Conservation (phyloP, 345 rosid species). For the Hypericum androsaemum region DNA sequence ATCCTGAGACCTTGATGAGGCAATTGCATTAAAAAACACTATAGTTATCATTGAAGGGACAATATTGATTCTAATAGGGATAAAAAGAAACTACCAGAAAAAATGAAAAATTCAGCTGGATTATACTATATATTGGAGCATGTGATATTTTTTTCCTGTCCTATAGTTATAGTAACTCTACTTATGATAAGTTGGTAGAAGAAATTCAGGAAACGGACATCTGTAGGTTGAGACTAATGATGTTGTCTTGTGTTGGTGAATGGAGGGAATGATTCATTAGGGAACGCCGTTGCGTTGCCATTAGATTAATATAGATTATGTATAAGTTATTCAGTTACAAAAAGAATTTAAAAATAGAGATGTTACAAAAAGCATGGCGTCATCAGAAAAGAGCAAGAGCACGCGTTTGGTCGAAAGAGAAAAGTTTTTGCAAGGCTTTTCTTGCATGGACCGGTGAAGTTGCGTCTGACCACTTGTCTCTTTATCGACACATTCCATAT, state of each 20-base stretch:
- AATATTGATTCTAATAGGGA: no score
- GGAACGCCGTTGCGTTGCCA: constrained; percentile 41
- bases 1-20: no score
- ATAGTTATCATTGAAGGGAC: no score
- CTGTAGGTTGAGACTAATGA: constrained; percentile 62
- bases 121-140: constrained; percentile 15
- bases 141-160: constrained; percentile 13
- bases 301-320: constrained; percentile 10
- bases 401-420: constrained; percentile 18
- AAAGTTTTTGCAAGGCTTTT: constrained; percentile 15
- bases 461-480: constrained; percentile 34
- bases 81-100: no score
- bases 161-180: neutral
- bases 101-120: no score
- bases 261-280: constrained; percentile 76
- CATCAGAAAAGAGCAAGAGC: constrained; percentile 30
- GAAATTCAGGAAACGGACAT: constrained; percentile 38
- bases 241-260: constrained; percentile 79
- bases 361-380: constrained; percentile 23
- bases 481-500: constrained; percentile 38
- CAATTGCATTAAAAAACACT: no score
- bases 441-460: constrained; percentile 21
- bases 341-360: constrained; percentile 9
- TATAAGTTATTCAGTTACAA: neutral
- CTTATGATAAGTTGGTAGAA: constrained; percentile 8